Percentiles rank a stretch among this genome's conserved stretches.
phyloP scores from a whole-genome alignment of 495 filamentous ascomycete species.

The Tuber magnatum region DNA sequence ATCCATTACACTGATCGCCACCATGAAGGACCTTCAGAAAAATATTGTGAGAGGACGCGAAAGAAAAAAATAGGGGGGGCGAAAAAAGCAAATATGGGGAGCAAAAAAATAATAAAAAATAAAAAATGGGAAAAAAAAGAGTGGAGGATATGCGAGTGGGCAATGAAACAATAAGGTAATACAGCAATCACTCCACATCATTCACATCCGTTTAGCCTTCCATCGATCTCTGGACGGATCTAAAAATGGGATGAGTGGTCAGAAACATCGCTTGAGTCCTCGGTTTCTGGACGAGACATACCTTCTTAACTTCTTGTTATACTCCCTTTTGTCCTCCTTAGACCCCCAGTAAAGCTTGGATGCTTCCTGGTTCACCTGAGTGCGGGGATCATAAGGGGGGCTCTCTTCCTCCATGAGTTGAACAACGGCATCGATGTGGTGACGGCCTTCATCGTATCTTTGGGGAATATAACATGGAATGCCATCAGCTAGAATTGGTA shows the following conservation, averaged over 20 bases:
- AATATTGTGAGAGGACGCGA: neutral
- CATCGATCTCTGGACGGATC: slow-evolving; percentile 38
- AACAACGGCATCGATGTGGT: slow-evolving; percentile 81
- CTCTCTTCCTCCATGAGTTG: slow-evolving; percentile 74
- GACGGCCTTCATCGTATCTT: slow-evolving; percentile 67
- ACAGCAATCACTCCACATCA: neutral
- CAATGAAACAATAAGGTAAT: neutral
- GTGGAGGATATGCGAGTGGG: neutral
- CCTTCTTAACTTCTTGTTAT: slow-evolving; percentile 68
- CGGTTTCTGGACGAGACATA: slow-evolving; percentile 5
- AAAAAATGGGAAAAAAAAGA: neutral
- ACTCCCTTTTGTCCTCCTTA: slow-evolving; percentile 68
- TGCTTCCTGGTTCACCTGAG: slow-evolving; percentile 79
- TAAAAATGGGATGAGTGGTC: slow-evolving; percentile 9
- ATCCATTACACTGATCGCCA: slow-evolving; percentile 1
- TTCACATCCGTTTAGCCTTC: slow-evolving; percentile 20
- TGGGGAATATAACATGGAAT: slow-evolving; percentile 74
- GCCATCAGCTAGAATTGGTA: slow-evolving; percentile 48
- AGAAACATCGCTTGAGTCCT: neutral
- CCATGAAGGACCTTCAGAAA: neutral
- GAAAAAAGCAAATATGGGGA: neutral
- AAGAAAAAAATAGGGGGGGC: neutral
- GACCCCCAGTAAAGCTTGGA: slow-evolving; percentile 81
- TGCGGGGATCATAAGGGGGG: slow-evolving; percentile 84
- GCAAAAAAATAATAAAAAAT: neutral